These are phyloP conservation scores for Phymatotrichopsis omnivora DNA, from an alignment of 2,329 filamentous ascomycete species.

Conservation along the genomic window DNA sequence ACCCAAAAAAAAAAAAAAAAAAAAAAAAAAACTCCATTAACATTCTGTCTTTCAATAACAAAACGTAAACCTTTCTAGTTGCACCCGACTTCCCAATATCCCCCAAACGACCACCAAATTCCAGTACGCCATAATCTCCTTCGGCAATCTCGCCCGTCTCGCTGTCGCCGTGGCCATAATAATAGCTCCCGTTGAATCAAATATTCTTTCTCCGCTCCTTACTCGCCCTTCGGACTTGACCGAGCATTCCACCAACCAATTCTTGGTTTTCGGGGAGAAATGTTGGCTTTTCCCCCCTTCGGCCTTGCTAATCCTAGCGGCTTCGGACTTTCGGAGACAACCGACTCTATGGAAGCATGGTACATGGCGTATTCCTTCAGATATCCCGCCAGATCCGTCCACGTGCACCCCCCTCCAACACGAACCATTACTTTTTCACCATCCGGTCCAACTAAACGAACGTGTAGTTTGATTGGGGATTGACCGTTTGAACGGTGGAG, in stretches of 20 bases:
- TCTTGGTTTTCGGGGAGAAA: conserved; percentile 62
- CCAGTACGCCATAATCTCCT: conserved; percentile 30
- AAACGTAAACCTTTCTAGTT: conserved; percentile 64
- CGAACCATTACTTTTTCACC: conserved; percentile 95
- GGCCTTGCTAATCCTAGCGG: conserved; percentile 62
- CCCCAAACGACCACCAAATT: conserved; percentile 45
- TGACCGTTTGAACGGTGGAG: conserved; percentile 74
- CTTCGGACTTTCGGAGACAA: conserved; percentile 39
- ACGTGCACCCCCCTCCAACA: conserved; percentile 89
- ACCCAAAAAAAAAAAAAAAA: too few species aligned
- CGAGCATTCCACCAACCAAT: conserved; percentile 76
- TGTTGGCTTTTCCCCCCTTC: conserved; percentile 52
- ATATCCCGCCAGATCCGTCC: conserved; percentile 91
- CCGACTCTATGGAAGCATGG: conserved; percentile 55
- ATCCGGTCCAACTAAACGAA: conserved; percentile 78
- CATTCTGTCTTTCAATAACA: too few species aligned
- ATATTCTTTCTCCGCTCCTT: conserved; percentile 14
- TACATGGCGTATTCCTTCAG: conserved; percentile 86
- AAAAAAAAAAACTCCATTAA: too few species aligned
- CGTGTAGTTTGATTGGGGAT: conserved; percentile 84
- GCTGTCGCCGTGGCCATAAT: conserved; percentile 18
- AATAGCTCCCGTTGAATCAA: conserved; percentile 15
- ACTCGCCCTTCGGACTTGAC: conserved; percentile 56
- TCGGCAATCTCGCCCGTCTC: conserved; percentile 11
- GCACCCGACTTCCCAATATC: conserved; percentile 60